phyloP scores from a whole-genome alignment of 331 rosid species.

The Malus hybrid region DNA sequence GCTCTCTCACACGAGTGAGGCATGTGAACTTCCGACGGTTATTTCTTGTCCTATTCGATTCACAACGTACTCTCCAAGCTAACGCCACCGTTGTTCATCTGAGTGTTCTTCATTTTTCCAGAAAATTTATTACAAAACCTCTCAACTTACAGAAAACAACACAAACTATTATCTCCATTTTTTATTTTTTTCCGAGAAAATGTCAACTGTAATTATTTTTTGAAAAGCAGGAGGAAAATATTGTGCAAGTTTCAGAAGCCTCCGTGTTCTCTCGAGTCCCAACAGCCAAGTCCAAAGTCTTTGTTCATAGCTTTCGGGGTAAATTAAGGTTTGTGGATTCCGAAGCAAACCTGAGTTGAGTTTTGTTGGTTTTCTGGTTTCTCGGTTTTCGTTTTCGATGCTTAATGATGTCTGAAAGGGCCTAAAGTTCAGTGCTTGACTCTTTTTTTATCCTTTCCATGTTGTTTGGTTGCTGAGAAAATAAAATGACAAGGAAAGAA shows the following conservation, averaged over 20 bases:
- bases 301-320: not conserved
- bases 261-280: not conserved
- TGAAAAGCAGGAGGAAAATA: not conserved
- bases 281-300: not conserved
- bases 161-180: not conserved
- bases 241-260: not conserved
- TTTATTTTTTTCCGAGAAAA: too few species aligned
- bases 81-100: too few species aligned
- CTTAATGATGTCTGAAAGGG: conserved; percentile 17
- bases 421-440: conserved; percentile 22
- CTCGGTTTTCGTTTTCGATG: conserved; percentile 9
- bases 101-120: not conserved
- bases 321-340: not conserved
- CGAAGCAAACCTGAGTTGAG: not conserved
- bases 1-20: too few species aligned
- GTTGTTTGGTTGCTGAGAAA: conserved; percentile 19
- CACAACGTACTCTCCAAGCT: too few species aligned
- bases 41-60: too few species aligned
- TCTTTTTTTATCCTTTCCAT: not conserved
- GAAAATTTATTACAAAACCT: too few species aligned
- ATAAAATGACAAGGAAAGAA: not conserved
- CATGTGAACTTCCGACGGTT: too few species aligned
- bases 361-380: not conserved
- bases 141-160: too few species aligned
- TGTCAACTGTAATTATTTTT: not conserved